These are phyloP conservation scores for Termitomyces sp. DNA, from an alignment of 768 basidiomycete species.

Conservation along the genomic window DNA sequence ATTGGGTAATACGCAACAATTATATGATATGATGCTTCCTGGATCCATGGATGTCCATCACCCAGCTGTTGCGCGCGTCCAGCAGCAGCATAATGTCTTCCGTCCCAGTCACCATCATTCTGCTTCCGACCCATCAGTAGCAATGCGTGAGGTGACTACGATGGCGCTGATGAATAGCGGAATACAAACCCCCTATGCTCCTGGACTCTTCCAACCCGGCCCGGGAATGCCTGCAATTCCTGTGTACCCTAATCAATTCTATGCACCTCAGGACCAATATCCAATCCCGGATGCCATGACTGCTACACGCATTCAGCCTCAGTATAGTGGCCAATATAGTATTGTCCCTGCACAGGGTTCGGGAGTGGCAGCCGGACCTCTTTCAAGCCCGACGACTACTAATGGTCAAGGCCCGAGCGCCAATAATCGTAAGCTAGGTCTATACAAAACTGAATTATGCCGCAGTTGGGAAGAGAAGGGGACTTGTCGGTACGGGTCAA, in stretches of 20 bases:
- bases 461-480: slow-evolving; percentile 94
- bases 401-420: slow-evolving; percentile 73
- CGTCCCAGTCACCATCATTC: slow-evolving; percentile 79
- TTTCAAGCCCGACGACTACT: slow-evolving; percentile 41
- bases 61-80: slow-evolving; percentile 69
- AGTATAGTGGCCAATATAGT: slow-evolving; percentile 54
- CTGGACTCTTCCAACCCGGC: slow-evolving; percentile 54
- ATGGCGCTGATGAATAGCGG: slow-evolving; percentile 58
- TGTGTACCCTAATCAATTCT: slow-evolving; percentile 72
- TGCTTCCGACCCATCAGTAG: slow-evolving; percentile 74
- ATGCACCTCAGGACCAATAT: slow-evolving; percentile 58
- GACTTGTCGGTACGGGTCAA: slow-evolving; percentile 77
- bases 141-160: slow-evolving; percentile 68
- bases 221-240: slow-evolving; percentile 52
- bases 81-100: slow-evolving; percentile 76
- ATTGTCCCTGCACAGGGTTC: slow-evolving; percentile 29
- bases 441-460: slow-evolving; percentile 91
- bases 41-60: slow-evolving; percentile 49
- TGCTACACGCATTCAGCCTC: slow-evolving; percentile 60
- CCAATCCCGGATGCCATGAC: slow-evolving; percentile 43
- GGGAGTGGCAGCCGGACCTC: slow-evolving; percentile 27
- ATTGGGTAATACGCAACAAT: slow-evolving; percentile 69
- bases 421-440: slow-evolving; percentile 85
- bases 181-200: slow-evolving; percentile 51
- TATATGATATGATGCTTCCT: slow-evolving; percentile 79